Percentiles rank a stretch among this genome's conserved stretches.
phyloP scores from a whole-genome alignment of 148 eudicot genomes.

The Drosera capensis region DNA sequence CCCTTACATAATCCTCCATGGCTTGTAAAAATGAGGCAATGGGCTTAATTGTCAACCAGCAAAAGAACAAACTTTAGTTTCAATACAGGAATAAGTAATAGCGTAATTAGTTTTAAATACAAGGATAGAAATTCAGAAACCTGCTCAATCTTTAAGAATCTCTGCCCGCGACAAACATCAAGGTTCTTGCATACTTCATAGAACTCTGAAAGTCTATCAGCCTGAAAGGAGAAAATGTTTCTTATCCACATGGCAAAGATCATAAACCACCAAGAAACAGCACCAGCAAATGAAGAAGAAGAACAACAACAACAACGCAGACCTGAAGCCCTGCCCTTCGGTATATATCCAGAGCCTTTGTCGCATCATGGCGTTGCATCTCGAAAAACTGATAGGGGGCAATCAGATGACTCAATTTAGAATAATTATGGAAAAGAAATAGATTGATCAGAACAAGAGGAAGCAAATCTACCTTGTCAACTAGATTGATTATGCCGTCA shows the following conservation, averaged over 20 bases:
- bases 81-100: too few relatives aligned
- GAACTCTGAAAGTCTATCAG: conserved; percentile 87
- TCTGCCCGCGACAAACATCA: conserved; percentile 83
- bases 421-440: too few relatives aligned
- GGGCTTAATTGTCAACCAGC: conserved; percentile 38
- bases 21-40: conserved; percentile 96
- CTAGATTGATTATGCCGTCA: conserved; percentile 84
- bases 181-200: conserved; percentile 86
- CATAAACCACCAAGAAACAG: background rate
- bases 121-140: conserved; percentile 20
- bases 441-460: too few relatives aligned
- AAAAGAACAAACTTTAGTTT: background rate
- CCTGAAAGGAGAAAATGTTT: conserved; percentile 26
- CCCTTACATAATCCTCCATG: conserved; percentile 93
- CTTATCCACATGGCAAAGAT: background rate
- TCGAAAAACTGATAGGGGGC: too few relatives aligned
- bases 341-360: conserved; percentile 78
- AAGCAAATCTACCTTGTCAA: conserved; percentile 96
- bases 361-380: conserved; percentile 72
- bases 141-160: conserved; percentile 85
- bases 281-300: background rate
- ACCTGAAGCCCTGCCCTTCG: conserved; percentile 91
- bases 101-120: too few relatives aligned
- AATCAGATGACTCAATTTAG: too few relatives aligned
- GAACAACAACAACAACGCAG: conserved; percentile 1